These are phyloP conservation scores for Perilla frutescens DNA, from an alignment of 257 asterid species.

Conservation along the genomic window DNA sequence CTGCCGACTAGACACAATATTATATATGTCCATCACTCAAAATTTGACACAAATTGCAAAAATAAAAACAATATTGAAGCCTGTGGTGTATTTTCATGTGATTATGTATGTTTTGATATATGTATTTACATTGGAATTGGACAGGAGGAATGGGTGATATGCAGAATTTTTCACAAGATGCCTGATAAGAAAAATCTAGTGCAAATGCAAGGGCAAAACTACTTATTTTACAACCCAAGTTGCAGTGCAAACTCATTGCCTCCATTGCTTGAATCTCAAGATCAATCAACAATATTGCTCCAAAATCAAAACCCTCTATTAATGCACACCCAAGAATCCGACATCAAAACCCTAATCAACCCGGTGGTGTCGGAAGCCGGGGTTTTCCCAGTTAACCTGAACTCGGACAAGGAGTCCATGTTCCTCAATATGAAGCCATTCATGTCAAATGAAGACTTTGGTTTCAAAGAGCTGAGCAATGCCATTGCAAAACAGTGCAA, in stretches of 20 bases:
- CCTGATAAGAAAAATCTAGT: conserved; percentile 56
- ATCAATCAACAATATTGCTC: conserved; percentile 26
- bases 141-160: conserved; percentile 88
- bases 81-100: neutral
- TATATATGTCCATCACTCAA: neutral
- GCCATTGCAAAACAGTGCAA: conserved; percentile 51
- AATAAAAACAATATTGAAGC: neutral
- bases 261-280: conserved; percentile 55
- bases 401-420: neutral
- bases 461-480: conserved; percentile 47
- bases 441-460: conserved; percentile 36
- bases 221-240: conserved; percentile 27
- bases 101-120: too few relatives aligned
- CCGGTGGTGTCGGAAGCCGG: conserved; percentile 36
- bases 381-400: too few relatives aligned
- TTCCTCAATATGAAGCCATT: conserved; percentile 27
- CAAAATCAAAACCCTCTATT: conserved; percentile 31
- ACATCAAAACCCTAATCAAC: conserved; percentile 48
- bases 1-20: conserved; percentile 36
- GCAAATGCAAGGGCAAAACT: conserved; percentile 50
- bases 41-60: neutral
- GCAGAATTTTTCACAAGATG: conserved; percentile 69
- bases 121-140: neutral
- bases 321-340: conserved; percentile 11
- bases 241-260: conserved; percentile 39